These are phyloP conservation scores for Phytophthora boehmeriae DNA, from an alignment of 352 stramenopile species.

Conservation along the genomic window DNA sequence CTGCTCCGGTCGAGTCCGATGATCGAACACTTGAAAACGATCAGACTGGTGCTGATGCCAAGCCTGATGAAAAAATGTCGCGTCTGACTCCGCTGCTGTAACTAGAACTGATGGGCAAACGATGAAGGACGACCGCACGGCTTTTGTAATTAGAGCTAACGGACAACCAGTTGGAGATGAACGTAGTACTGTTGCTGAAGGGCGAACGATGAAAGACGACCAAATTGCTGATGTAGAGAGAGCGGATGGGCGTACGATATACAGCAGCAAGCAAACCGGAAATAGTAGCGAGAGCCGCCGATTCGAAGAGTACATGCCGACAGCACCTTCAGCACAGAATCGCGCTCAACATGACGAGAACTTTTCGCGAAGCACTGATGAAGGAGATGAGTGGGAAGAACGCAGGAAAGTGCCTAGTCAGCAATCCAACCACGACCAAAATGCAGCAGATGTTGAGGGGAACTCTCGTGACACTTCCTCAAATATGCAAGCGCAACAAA, in stretches of 20 bases:
- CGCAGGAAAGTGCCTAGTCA: slow-evolving; percentile 16
- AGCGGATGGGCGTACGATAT: slow-evolving; percentile 11
- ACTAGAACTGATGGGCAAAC: too few relatives aligned
- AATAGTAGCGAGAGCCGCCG: slow-evolving; percentile 10
- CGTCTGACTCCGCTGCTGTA: too few relatives aligned
- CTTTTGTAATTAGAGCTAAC: too few relatives aligned
- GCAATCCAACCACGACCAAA: slow-evolving; percentile 15
- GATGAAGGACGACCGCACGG: too few relatives aligned
- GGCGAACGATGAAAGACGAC: slow-evolving; percentile 3
- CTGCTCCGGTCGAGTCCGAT: too few relatives aligned
- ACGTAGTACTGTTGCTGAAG: too few relatives aligned
- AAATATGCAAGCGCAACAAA: slow-evolving; percentile 30
- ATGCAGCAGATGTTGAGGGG: slow-evolving; percentile 3
- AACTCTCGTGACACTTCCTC: slow-evolving; percentile 15
- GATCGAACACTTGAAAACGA: too few relatives aligned
- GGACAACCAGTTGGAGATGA: too few relatives aligned
- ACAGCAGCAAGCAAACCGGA: slow-evolving; percentile 11
- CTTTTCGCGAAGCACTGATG: slow-evolving; percentile 12
- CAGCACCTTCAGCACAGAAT: slow-evolving; percentile 3
- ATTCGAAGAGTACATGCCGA: slow-evolving; percentile 23
- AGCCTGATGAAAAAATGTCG: too few relatives aligned
- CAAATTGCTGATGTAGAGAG: slow-evolving; percentile 2
- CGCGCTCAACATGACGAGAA: slow-evolving; percentile 13
- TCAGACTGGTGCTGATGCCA: too few relatives aligned
- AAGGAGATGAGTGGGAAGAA: slow-evolving; percentile 18